These are phyloP conservation scores for Coffea eugenioides DNA, from an alignment of 257 asterid species.

Conservation along the genomic window DNA sequence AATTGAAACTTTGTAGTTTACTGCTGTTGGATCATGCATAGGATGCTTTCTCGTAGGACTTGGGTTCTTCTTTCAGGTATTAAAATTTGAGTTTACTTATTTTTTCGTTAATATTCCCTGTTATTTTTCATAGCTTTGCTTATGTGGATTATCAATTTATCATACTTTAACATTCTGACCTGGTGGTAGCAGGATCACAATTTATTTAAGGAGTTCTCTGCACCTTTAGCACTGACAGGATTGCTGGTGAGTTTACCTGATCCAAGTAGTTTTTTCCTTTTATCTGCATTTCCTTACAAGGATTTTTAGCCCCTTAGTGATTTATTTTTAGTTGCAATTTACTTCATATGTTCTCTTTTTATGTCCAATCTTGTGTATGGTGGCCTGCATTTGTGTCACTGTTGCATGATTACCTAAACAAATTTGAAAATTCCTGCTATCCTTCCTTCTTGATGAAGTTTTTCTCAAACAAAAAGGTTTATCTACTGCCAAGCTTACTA, in stretches of 20 bases:
- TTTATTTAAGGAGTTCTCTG: conserved; percentile 10
- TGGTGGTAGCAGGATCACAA: conserved; percentile 12
- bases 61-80: conserved; percentile 35
- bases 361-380: too few species aligned
- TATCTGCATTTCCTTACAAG: not conserved
- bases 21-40: conserved; percentile 35
- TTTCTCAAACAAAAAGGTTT: not conserved
- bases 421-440: not conserved
- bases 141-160: not conserved
- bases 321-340: not conserved
- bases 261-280: not conserved
- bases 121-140: not conserved
- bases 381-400: not conserved
- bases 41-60: conserved; percentile 31
- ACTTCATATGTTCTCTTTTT: not conserved
- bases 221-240: conserved; percentile 17
- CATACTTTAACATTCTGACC: not conserved
- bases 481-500: not conserved
- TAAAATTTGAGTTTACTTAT: not conserved
- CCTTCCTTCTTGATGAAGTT: not conserved
- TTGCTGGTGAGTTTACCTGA: conserved; percentile 14
- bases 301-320: not conserved
- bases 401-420: not conserved
- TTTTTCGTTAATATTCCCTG: not conserved
- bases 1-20: conserved; percentile 12